Conservation (phyloP, 2,329 filamentous ascomycete species). For the Hypoxylon sp. region DNA sequence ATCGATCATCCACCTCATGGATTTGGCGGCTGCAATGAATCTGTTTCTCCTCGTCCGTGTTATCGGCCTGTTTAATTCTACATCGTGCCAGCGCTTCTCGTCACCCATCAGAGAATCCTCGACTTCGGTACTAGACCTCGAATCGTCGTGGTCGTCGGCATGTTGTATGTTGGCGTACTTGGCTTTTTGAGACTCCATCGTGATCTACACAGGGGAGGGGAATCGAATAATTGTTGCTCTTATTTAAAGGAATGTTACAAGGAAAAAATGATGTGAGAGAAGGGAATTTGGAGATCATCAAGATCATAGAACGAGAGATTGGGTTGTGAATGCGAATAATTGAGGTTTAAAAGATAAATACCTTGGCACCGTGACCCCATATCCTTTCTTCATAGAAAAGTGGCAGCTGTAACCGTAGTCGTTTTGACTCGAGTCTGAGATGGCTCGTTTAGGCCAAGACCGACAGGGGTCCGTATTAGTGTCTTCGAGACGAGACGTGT, state of each 20-base stretch:
- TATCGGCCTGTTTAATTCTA: conserved; percentile 46
- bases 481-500: neutral
- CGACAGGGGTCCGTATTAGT: conserved; percentile 24
- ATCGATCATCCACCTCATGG: conserved; percentile 57
- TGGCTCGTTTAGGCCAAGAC: conserved; percentile 9
- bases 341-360: conserved; percentile 1
- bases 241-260: neutral
- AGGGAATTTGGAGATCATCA: conserved; percentile 27
- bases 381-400: conserved; percentile 9
- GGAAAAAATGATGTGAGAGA: conserved; percentile 17
- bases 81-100: conserved; percentile 54
- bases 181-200: conserved; percentile 47
- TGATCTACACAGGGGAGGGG: conserved; percentile 35
- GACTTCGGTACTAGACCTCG: conserved; percentile 58
- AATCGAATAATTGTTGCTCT: neutral
- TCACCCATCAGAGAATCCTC: conserved; percentile 57
- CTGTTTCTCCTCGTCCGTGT: conserved; percentile 43
- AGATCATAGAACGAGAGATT: conserved; percentile 24
- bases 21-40: conserved; percentile 48
- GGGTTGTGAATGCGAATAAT: conserved; percentile 15
- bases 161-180: conserved; percentile 53
- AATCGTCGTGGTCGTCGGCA: conserved; percentile 53
- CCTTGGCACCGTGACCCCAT: neutral
- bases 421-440: conserved; percentile 40
- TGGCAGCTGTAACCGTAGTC: conserved; percentile 32